Base-by-base conservation (phyloP, 352 stramenopile species). In the Phytophthora multivora region DNA sequence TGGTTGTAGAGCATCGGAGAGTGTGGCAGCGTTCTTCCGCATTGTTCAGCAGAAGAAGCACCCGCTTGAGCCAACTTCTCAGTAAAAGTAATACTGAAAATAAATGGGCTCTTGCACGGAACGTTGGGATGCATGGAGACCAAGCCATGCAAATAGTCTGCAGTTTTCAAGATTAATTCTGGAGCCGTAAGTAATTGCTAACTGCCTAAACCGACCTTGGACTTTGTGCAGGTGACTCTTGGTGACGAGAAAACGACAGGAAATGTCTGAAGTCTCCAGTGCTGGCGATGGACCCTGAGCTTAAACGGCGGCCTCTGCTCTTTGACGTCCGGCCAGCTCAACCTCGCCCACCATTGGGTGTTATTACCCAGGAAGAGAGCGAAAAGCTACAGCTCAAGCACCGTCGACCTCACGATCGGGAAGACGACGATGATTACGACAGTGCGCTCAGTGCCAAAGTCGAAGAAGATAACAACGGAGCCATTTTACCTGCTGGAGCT, bases 1-100 rank as follows among this genome's bases (percentile, higher is more conserved):
- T 55, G 3, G 53, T 16, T 52, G 6, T 57, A 90, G 80, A 51
- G 82, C 82, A 60, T 83, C 82, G 13, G 85, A 90, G 46, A 91
- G 82, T 68, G 80, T 93, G 25, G 73, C 71, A 4, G 80, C 80
- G 9, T 91, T 93, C 63, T 76, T 91, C 48, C 82, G 85, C 30
- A 86, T 93, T 39, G 80, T 91, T 40, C 82, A 89, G 49, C 78
- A 91, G 50, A 89, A 91, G 53, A 91, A 91, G 23, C 80, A 91
- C 41, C 60, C 69, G 9, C 31, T 71, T 5, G 60, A 75, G 28
- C 13, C 56, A 23, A 23, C 52, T 43, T 65, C 18, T 61, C 47
- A 74, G 49, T 70, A 57, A 66, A 33, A 59, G 65, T 54, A 69
- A 58, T 40, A 50, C 52, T 63, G 55, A 38, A 60, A 33, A 51